Base-by-base conservation (phyloP, 768 basidiomycete species). In the Tulasnella sp. region DNA sequence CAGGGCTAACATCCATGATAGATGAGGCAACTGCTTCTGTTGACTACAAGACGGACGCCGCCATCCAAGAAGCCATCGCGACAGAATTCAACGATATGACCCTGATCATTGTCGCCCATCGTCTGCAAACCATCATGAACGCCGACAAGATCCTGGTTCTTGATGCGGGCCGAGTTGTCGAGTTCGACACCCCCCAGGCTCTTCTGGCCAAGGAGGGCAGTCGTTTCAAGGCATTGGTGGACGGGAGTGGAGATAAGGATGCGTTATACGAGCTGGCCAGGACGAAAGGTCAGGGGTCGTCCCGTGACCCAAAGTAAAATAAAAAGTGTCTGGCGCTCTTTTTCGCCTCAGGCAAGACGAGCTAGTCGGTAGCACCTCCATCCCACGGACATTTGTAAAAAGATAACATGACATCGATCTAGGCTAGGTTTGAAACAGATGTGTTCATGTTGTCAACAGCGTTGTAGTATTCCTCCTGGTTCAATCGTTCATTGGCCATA, bases 81-180 rank as follows among this genome's bases (percentile, higher is more conserved):
- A 85, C 85, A 38, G 87, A 87, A 80, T 82, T 89, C 7, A 84
- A 83, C 31, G 87, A 85, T 71, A 86, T 87, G 0, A 91, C 91
- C 0, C 84, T 92, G 27, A 84, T 92, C 42, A 91, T 89, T 24
- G 87, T 92, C 52, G 91, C 91, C 1, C 90, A 91, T 83, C 87
- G 91, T 24, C 82, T 90, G 10, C 87, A 88, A 79, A 91, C 88
- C 9, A 89, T 91, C 80, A 90, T 90, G 86, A 90, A 91, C 75
- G 89, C 90, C 4, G 90, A 92, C 82, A 89, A 89, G 81, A 89
- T 91, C 71, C 86, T 91, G 6, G 86, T 82, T 9, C 84, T 91
- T n/a, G 89, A 89, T 77, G 87, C 86, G 38, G 90, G 91, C n/a
- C 86, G 85, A 71, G 78, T 90, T 84, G 86, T 88, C 56, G 91